Percentiles rank a stretch among this genome's conserved stretches.
phyloP scores from a whole-genome alignment of 495 filamentous ascomycete species.

The Aspergillus carlsbadensis region DNA sequence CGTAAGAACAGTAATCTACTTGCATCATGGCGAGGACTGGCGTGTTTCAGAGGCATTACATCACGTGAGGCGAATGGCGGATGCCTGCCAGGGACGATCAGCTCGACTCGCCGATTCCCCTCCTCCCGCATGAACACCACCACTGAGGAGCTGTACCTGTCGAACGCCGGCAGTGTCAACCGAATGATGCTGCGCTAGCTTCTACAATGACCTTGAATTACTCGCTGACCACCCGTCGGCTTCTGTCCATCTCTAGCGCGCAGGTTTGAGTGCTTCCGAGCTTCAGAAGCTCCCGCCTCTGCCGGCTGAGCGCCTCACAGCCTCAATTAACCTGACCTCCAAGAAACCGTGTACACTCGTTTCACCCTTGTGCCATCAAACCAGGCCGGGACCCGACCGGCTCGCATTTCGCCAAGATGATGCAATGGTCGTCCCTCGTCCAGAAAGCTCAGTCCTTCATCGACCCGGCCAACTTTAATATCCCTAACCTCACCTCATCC shows the following conservation, averaged over 20 bases:
- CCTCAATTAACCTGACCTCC: not conserved
- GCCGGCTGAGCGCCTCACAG: slow-evolving; percentile 18
- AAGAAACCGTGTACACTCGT: not conserved
- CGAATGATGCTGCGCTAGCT: slow-evolving; percentile 25
- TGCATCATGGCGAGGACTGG: not conserved
- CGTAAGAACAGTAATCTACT: not conserved
- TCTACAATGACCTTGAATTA: slow-evolving; percentile 32
- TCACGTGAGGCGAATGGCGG: slow-evolving; percentile 18
- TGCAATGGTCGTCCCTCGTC: slow-evolving; percentile 81
- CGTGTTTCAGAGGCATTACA: not conserved
- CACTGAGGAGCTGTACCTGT: slow-evolving; percentile 18
- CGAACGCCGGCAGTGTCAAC: slow-evolving; percentile 8
- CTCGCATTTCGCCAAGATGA: slow-evolving; percentile 48
- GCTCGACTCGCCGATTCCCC: slow-evolving; percentile 6
- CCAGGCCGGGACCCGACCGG: not conserved
- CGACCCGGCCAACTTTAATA: slow-evolving; percentile 68
- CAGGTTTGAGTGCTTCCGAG: slow-evolving; percentile 17
- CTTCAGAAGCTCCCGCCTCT: slow-evolving; percentile 28
- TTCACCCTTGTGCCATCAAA: not conserved
- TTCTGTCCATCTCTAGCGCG: slow-evolving; percentile 22
- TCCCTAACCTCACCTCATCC: slow-evolving; percentile 58
- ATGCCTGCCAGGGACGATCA: slow-evolving; percentile 13
- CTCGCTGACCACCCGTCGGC: slow-evolving; percentile 24
- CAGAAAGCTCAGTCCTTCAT: slow-evolving; percentile 95
- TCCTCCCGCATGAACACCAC: slow-evolving; percentile 10